phyloP scores from a whole-genome alignment of 2,329 filamentous ascomycete species.

The Hymenoscyphus salicellus region DNA sequence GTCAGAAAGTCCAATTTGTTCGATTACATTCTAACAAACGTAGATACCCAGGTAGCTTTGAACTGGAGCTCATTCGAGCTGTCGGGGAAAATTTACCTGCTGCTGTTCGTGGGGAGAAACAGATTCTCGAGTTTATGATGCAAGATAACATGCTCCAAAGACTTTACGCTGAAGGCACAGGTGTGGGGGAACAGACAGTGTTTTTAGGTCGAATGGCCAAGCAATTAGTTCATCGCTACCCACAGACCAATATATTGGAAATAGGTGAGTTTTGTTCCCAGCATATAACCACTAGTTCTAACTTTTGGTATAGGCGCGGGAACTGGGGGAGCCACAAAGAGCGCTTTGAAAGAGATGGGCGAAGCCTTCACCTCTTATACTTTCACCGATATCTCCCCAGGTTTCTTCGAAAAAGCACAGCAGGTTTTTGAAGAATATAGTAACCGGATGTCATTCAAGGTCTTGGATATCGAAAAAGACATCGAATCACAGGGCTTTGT shows the following conservation, averaged over 20 bases:
- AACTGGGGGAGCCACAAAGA: slow-evolving; percentile 41
- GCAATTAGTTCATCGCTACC: slow-evolving; percentile 34
- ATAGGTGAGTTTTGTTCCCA: not conserved
- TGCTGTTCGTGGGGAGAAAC: slow-evolving; percentile 21
- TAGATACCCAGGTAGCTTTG: slow-evolving; percentile 15
- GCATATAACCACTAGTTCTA: not conserved
- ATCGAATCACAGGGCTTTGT: slow-evolving; percentile 22
- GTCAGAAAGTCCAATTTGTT: not conserved
- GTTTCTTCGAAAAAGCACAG: slow-evolving; percentile 41
- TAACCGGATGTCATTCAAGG: slow-evolving; percentile 31
- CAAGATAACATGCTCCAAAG: slow-evolving; percentile 21
- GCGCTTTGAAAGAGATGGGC: slow-evolving; percentile 37
- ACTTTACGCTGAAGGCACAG: slow-evolving; percentile 25
- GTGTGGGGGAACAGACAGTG: slow-evolving; percentile 10
- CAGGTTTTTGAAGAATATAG: slow-evolving; percentile 29
- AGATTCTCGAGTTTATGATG: slow-evolving; percentile 27
- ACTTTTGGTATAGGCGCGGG: slow-evolving; percentile 6
- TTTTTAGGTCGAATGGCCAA: slow-evolving; percentile 7
- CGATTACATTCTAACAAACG: slow-evolving; percentile 6
- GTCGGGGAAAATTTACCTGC: slow-evolving; percentile 24
- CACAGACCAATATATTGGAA: slow-evolving; percentile 20
- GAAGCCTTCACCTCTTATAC: slow-evolving; percentile 40
- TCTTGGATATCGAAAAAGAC: slow-evolving; percentile 26
- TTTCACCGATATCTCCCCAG: slow-evolving; percentile 45
- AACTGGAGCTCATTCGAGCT: slow-evolving; percentile 19